Percentiles rank a stretch among this genome's conserved stretches.
phyloP scores from a whole-genome alignment of 805 yeast genomes.

The Kluyveromyces wickerhamii region DNA sequence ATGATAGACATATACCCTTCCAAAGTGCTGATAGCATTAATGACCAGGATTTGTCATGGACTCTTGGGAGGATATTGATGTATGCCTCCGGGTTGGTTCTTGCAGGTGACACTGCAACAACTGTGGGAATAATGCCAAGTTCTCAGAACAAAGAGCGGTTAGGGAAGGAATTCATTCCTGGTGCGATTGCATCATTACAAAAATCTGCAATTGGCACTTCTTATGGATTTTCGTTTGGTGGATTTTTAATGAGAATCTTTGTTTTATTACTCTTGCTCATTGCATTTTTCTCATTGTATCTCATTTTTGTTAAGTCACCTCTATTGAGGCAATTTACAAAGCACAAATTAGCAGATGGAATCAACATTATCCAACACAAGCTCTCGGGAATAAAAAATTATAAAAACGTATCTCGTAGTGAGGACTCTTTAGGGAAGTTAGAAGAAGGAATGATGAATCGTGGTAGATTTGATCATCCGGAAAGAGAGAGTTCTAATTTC shows the following conservation, averaged over 20 bases:
- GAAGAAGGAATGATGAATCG: conserved; percentile 13
- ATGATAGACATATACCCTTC: conserved; percentile 38
- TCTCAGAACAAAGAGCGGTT: conserved; percentile 9
- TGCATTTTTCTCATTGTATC: not conserved
- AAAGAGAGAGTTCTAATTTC: conserved; percentile 12
- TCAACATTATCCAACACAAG: conserved; percentile 6
- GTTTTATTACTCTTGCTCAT: not conserved
- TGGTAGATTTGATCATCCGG: conserved; percentile 7
- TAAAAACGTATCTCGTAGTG: conserved; percentile 8
- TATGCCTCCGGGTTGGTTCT: conserved; percentile 67
- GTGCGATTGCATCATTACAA: conserved; percentile 8
- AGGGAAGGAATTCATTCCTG: conserved; percentile 23
- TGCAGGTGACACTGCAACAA: conserved; percentile 8
- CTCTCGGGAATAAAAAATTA: conserved; percentile 8
- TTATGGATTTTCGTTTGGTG: conserved; percentile 3
- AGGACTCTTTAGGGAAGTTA: conserved; percentile 8
- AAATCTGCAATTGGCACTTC: not conserved
- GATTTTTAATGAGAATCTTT: not conserved
- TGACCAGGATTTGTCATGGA: conserved; percentile 91
- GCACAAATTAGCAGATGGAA: conserved; percentile 2
- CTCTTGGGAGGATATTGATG: conserved; percentile 77
- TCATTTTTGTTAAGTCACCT: not conserved
- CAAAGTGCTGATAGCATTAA: conserved; percentile 74
- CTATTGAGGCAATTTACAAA: conserved; percentile 1
- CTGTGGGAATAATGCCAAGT: conserved; percentile 27